Base-by-base conservation (phyloP, 1,284 basidiomycete species). In the Malassezia yamatoensis region DNA sequence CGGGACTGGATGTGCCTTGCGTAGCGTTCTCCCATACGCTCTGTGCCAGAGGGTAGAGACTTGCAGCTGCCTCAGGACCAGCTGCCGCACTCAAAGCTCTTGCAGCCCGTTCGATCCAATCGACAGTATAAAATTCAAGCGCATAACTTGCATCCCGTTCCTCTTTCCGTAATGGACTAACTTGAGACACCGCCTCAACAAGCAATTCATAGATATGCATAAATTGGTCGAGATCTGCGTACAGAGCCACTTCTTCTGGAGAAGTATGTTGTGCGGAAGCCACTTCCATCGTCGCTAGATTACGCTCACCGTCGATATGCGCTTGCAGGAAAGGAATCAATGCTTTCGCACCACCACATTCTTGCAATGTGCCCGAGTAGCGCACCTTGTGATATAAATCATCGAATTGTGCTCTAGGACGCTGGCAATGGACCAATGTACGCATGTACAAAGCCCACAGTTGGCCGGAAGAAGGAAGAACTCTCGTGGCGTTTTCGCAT, bases 271-370 rank as follows among this genome's bases (percentile, higher is more conserved):
- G 38, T 38, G 59, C 53, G 8, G 53, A 20, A 6, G 60, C 54
- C 8, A 66, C 42, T 5, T 62, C 61, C 15, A 57, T 52, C 9
- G 61, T 54, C 0, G 62, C 63, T 10, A 59, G 52, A 29, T 67
- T 61, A 32, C 71, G 60, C 55, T 70, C 69, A 53, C 64, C 62
- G 53, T 74, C 71, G n/a, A 72, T 47, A 9, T 65, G 54, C 5
- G 67, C 66, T 0, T 70, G 54, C 8, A 70, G 59, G 10, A 74
- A 56, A 6, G 67, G 58, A 12, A 64, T 58, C 1, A 68, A 49
- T 13, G 55, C 24, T 12, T 33, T 29, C 7, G 58, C 59, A 10
- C 57, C 52, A 7, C 55, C 62, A 21, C 54, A 54, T 12, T 54
- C 41, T 0, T 45, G 24, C n/a, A 68, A 40, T 5, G 58, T 51